A percentile compares a stretch with the other conserved stretches of the same genome.
Conservation (phyloP, 2,329 filamentous ascomycete species). For the Botryotinia calthae region DNA sequence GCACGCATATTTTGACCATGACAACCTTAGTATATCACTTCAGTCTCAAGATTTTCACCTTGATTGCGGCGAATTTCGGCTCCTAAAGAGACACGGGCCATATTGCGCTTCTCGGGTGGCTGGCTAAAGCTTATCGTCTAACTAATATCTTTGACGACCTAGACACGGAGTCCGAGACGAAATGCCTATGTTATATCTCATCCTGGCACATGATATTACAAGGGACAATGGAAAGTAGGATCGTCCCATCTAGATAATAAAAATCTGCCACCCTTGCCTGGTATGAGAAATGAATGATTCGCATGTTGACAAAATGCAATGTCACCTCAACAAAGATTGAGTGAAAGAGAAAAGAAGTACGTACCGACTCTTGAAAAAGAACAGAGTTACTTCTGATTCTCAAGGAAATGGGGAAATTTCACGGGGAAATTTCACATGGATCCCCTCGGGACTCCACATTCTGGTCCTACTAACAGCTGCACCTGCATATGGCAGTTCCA, state of each 20-base stretch:
- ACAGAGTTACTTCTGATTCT: background rate
- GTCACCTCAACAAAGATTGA: background rate
- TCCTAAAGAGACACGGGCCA: constrained; percentile 12
- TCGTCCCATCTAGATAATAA: background rate
- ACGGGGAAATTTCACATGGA: background rate
- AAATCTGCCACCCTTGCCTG: background rate
- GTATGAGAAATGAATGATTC: background rate
- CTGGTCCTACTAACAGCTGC: constrained; percentile 9
- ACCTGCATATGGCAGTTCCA: constrained; percentile 23
- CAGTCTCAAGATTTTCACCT: constrained; percentile 1
- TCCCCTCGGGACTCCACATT: constrained; percentile 19
- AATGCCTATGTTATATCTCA: constrained; percentile 26
- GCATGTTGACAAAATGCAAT: constrained; percentile 3
- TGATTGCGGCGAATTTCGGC: constrained; percentile 14
- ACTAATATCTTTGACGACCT: constrained; percentile 3
- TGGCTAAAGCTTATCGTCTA: constrained; percentile 13
- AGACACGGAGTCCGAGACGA: constrained; percentile 30
- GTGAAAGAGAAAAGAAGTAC: background rate
- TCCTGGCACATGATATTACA: constrained; percentile 1
- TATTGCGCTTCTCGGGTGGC: constrained; percentile 22
- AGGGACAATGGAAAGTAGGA: background rate
- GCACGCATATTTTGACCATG: background rate
- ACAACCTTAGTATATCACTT: constrained; percentile 3
- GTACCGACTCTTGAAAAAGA: background rate
- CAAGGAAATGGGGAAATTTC: background rate